These are phyloP conservation scores for Clarireedia sp. DNA, from an alignment of 2,329 filamentous ascomycete genomes.

Conservation along the genomic window DNA sequence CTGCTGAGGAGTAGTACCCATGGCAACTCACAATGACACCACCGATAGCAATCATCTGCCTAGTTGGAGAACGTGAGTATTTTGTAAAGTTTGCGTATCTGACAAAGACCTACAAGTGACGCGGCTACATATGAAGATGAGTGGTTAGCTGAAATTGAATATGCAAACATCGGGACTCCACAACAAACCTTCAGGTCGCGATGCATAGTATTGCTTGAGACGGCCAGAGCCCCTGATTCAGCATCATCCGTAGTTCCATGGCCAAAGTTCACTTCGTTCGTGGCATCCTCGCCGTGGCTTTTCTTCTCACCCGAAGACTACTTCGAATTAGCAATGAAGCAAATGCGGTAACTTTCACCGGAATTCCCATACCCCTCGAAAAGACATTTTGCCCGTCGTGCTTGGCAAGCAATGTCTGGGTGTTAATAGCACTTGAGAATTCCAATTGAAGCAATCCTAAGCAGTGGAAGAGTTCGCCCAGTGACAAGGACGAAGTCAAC, in stretches of 20 bases:
- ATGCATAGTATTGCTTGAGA: neutral
- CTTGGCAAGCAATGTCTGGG: too few species aligned
- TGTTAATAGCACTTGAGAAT: too few species aligned
- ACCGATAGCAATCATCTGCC: neutral
- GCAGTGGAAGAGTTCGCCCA: too few species aligned
- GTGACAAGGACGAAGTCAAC: too few species aligned
- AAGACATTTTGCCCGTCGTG: too few species aligned
- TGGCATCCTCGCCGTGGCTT: neutral
- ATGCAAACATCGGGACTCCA: neutral
- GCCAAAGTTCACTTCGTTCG: neutral
- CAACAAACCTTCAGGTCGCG: neutral
- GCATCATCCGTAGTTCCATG: neutral
- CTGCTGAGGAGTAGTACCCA: neutral
- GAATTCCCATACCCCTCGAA: too few species aligned
- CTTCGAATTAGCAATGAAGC: neutral
- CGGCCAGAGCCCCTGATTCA: neutral
- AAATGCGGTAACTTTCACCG: neutral
- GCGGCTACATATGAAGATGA: neutral
- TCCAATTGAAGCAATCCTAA: too few species aligned
- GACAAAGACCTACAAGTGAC: neutral
- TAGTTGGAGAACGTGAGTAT: neutral
- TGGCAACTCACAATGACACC: neutral
- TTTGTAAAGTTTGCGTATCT: neutral
- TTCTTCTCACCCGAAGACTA: neutral
- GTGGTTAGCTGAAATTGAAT: neutral